Evolutionary conservation across 805 yeast genomes (phyloP).

Genomic region (Starmerella vitae): DNA sequence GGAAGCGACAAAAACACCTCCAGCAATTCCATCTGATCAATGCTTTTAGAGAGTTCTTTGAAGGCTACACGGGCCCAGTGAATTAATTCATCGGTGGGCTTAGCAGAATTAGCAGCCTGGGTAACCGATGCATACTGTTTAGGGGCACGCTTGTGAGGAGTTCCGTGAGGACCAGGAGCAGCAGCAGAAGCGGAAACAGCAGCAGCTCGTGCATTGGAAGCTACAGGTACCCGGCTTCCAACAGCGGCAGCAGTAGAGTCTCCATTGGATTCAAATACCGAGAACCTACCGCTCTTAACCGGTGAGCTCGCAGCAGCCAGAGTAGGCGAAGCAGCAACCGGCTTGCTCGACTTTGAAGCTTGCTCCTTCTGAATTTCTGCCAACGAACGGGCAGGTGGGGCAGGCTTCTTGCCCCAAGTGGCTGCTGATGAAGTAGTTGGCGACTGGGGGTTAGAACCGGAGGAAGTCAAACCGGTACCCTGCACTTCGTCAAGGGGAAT

Average conservation of each 20-base stretch:
- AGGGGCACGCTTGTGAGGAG: neutral
- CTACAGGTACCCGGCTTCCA: neutral
- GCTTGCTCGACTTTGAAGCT: slow-evolving; percentile 1
- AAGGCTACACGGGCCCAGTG: slow-evolving; percentile 31
- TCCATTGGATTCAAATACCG: neutral
- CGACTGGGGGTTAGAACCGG: neutral
- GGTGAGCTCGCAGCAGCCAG: neutral
- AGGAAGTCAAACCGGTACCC: slow-evolving; percentile 6
- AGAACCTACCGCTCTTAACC: neutral
- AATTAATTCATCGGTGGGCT: slow-evolving; percentile 28
- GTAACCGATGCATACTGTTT: slow-evolving; percentile 5
- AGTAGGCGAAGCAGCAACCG: neutral
- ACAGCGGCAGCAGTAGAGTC: neutral
- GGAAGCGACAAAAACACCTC: slow-evolving; percentile 74
- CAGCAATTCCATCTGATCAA: slow-evolving; percentile 64
- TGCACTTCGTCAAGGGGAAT: slow-evolving; percentile 2
- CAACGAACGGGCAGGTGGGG: slow-evolving; percentile 25
- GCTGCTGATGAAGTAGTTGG: neutral
- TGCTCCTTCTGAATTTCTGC: slow-evolving; percentile 30
- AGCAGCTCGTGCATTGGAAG: neutral
- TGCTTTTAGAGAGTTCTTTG: slow-evolving; percentile 51
- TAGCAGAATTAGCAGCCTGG: slow-evolving; percentile 16
- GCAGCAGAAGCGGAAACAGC: neutral
- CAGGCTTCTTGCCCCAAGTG: slow-evolving; percentile 17
- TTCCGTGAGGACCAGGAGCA: neutral